phyloP scores from a whole-genome alignment of 2,329 filamentous ascomycete genomes.

The Xylariaceae sp. region DNA sequence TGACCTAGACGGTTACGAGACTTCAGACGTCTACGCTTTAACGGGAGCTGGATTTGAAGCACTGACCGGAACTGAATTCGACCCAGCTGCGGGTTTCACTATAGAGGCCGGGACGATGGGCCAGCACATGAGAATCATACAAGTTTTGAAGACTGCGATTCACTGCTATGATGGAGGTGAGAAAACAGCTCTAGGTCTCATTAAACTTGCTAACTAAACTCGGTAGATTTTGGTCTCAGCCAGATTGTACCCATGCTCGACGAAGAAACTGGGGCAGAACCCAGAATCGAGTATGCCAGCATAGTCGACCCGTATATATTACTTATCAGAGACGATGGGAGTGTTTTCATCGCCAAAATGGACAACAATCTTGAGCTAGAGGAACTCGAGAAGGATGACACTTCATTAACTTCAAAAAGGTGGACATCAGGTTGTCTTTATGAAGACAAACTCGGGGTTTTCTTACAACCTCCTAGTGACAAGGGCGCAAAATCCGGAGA shows the following conservation, averaged over 20 bases:
- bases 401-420: constrained; percentile 55
- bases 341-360: constrained; percentile 72
- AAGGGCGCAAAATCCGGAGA: constrained; percentile 40
- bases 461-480: constrained; percentile 42
- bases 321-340: constrained; percentile 78
- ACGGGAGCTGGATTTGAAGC: constrained; percentile 71
- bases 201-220: constrained; percentile 14
- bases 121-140: constrained; percentile 75
- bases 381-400: constrained; percentile 64
- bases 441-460: constrained; percentile 56
- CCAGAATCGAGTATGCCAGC: constrained; percentile 72
- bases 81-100: constrained; percentile 80
- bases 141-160: constrained; percentile 81
- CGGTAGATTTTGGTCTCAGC: constrained; percentile 73
- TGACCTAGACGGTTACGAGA: constrained; percentile 64
- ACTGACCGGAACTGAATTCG: constrained; percentile 81
- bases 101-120: constrained; percentile 81
- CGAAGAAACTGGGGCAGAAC: constrained; percentile 79
- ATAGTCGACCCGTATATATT: constrained; percentile 84
- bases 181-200: constrained; percentile 31
- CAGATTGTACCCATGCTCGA: constrained; percentile 93
- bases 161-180: constrained; percentile 85
- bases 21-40: constrained; percentile 72
- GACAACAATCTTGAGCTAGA: constrained; percentile 81
- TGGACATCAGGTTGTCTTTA: constrained; percentile 87